Evolutionary conservation across 805 yeast species (phyloP), one percentile per base, ranked within the genome.

Genomic region (Candida krabiensis): DNA sequence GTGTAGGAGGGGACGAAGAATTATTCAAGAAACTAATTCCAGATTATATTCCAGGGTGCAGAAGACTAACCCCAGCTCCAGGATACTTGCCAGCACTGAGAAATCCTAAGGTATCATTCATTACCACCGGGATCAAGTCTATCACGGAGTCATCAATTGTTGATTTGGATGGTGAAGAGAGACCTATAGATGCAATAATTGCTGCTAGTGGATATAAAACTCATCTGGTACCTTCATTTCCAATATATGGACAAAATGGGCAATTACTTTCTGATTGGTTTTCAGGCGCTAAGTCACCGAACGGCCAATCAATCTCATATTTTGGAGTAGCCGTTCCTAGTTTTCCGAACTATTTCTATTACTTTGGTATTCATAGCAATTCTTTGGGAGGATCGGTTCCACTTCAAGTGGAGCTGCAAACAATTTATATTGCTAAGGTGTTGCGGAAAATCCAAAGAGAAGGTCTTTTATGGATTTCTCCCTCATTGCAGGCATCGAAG

Each of bases 121-220:
- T 27, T 9, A 13, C 9, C 14, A 13, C 14, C 13, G n/a, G n/a
- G n/a, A n/a, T n/a, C n/a, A n/a, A n/a, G n/a, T n/a, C n/a, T n/a
- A n/a, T n/a, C n/a, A n/a, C n/a, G n/a, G n/a, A n/a, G n/a, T n/a
- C n/a, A n/a, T n/a, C n/a, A n/a, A n/a, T n/a, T n/a, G n/a, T n/a
- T n/a, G n/a, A n/a, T n/a, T n/a, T n/a, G n/a, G n/a, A n/a, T n/a
- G n/a, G n/a, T n/a, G n/a, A n/a, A n/a, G n/a, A n/a, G n/a, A n/a
- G n/a, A n/a, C 30, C 30, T n/a, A 27, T 27, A n/a, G 30, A 27
- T 13, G 30, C 30, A 9, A n/a, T 27, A 9, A 27, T 27, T 9
- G 9, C 30, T 9, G 9, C 30, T 16, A 27, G 16, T 8, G 30
- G 30, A 9, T 27, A 27, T n/a, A 27, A 27, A 13, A 16, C 30